phyloP scores from a whole-genome alignment of 1,284 basidiomycete species.

The Melampsora larici-populina region DNA sequence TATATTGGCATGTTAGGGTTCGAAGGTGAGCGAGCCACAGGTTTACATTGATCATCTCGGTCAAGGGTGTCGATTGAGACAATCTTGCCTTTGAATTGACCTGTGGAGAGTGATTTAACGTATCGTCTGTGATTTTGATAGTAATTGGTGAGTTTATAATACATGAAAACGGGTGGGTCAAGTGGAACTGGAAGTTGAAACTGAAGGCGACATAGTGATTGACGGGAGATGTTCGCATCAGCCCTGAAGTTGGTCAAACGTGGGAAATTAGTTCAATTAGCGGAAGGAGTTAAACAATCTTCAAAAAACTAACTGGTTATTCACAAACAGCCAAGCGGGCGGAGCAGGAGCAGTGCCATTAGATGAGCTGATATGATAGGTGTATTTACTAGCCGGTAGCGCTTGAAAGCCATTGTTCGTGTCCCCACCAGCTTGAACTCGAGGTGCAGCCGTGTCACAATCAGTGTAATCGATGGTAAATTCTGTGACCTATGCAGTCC shows the following conservation, averaged over 20 bases:
- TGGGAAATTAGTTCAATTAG: conserved; percentile 14
- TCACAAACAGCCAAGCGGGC: conserved; percentile 47
- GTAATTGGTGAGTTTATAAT: conserved; percentile 71
- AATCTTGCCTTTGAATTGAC: conserved; percentile 77
- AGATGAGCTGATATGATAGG: conserved; percentile 60
- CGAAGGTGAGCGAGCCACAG: conserved; percentile 63
- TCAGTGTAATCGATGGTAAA: conserved; percentile 94
- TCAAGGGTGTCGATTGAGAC: conserved; percentile 62
- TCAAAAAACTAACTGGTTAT: conserved; percentile 43
- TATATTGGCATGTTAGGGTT: conserved; percentile 65
- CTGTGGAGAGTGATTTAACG: conserved; percentile 81
- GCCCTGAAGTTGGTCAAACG: background rate
- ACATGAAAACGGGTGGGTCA: conserved; percentile 75
- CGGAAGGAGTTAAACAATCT: conserved; percentile 7
- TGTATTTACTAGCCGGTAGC: conserved; percentile 66
- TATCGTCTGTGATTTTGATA: conserved; percentile 99
- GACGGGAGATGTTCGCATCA: conserved; percentile 18
- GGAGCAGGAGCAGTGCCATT: conserved; percentile 9
- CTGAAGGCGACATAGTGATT: conserved; percentile 66
- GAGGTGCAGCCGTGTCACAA: conserved; percentile 67
- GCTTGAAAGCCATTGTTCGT: conserved; percentile 58
- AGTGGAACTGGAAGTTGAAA: conserved; percentile 80
- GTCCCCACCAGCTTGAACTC: conserved; percentile 47
- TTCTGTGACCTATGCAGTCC: conserved; percentile 69
- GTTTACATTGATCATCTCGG: conserved; percentile 76